Evolutionary conservation across 306 rosid species (phyloP).

Genomic region (Trifolium subterraneum): DNA sequence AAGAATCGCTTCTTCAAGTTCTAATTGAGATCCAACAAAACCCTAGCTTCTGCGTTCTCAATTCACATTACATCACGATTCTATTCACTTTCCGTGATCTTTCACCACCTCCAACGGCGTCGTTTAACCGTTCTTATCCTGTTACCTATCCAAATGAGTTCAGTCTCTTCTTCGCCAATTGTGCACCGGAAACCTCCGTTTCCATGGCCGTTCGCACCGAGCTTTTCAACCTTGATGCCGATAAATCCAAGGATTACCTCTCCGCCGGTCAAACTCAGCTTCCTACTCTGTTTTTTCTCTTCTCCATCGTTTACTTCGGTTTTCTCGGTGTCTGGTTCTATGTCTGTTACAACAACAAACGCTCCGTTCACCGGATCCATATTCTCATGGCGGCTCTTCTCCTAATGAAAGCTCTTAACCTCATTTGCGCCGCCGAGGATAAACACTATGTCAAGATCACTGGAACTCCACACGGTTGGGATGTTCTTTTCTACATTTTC

Average conservation of each 20-base stretch:
- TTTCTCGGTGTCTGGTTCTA: conserved; percentile 70
- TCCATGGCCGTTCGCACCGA: conserved; percentile 76
- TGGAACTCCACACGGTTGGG: conserved; percentile 97
- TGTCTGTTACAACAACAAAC: conserved; percentile 49
- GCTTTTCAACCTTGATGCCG: conserved; percentile 68
- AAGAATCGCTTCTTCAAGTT: conserved; percentile 81
- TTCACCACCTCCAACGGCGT: conserved; percentile 75
- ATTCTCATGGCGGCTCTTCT: conserved; percentile 69
- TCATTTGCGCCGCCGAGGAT: conserved; percentile 88
- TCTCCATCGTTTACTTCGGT: conserved; percentile 57
- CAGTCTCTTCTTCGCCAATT: conserved; percentile 80
- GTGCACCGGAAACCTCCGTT: conserved; percentile 70
- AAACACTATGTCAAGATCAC: conserved; percentile 76
- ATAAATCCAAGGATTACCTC: conserved; percentile 62
- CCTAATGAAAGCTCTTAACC: conserved; percentile 75
- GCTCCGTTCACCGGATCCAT: conserved; percentile 81
- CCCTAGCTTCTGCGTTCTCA: conserved; percentile 73
- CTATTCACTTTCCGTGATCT: conserved; percentile 73
- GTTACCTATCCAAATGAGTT: conserved; percentile 71
- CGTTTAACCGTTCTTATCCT: conserved; percentile 55
- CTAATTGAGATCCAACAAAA: conserved; percentile 82
- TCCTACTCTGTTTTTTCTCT: conserved; percentile 65
- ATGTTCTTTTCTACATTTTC: conserved; percentile 78
- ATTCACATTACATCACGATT: conserved; percentile 53
- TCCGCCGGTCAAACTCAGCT: conserved; percentile 86